These are phyloP conservation scores for Aspergillus campestris DNA, from an alignment of 495 filamentous ascomycete species.

Conservation along the genomic window DNA sequence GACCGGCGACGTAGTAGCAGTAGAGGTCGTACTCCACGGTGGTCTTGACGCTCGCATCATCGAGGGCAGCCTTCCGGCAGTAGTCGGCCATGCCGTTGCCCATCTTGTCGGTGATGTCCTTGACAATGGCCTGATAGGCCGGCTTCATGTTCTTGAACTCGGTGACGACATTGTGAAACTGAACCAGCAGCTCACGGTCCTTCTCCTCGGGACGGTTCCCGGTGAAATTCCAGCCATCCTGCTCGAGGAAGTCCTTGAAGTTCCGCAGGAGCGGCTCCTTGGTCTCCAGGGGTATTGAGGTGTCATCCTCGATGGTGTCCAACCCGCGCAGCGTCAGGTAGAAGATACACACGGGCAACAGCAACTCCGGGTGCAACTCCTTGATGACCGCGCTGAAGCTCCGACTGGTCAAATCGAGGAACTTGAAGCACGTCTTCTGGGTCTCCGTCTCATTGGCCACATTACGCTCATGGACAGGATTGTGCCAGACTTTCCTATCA, in stretches of 20 bases:
- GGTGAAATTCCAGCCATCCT: conserved; percentile 83
- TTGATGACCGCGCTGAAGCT: conserved; percentile 92
- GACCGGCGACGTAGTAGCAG: conserved; percentile 95
- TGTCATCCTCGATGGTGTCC: conserved; percentile 98
- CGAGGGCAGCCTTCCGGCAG: conserved; percentile 68
- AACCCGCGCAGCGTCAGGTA: conserved; percentile 85
- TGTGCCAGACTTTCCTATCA: conserved; percentile 90
- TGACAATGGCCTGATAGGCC: conserved; percentile 75
- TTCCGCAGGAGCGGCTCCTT: conserved; percentile 83
- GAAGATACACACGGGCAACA: conserved; percentile 86
- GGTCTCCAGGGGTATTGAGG: conserved; percentile 68
- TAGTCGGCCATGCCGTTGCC: conserved; percentile 98
- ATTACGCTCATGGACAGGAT: conserved; percentile 80
- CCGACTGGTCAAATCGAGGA: conserved; percentile 80
- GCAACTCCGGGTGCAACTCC: conserved; percentile 87
- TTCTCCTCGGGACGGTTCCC: conserved; percentile 88
- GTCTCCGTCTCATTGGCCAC: conserved; percentile 62
- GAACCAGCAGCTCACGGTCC: conserved; percentile 81
- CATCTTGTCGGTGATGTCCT: conserved; percentile 92
- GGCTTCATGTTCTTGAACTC: conserved; percentile 89
- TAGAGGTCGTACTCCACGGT: conserved; percentile 87
- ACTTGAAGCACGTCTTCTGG: conserved; percentile 72
- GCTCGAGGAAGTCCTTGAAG: conserved; percentile 67
- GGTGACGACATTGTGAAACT: conserved; percentile 77
- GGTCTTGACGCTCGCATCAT: conserved; percentile 70